Percentiles rank a stretch among this genome's conserved stretches.
Conservation (phyloP, 2,329 filamentous ascomycete species). For the Neocatenulostroma microsporum region DNA sequence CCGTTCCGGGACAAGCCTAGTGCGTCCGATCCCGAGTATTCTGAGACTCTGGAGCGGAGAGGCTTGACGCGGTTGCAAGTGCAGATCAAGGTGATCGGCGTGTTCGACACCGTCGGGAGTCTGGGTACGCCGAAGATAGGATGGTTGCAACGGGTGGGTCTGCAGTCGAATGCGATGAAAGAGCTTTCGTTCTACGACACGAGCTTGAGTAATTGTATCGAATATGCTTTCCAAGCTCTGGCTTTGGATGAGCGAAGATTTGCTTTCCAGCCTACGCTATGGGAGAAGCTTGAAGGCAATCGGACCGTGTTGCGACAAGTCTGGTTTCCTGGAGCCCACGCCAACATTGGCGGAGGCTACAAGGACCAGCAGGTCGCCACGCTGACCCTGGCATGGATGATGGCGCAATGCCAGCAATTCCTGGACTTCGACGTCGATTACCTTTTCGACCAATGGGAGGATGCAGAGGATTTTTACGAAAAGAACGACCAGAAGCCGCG, state of each 20-base stretch:
- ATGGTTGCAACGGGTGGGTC: constrained; percentile 28
- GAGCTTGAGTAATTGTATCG: constrained; percentile 32
- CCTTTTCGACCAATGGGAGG: constrained; percentile 40
- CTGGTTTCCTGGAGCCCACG: constrained; percentile 43
- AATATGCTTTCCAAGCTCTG: constrained; percentile 40
- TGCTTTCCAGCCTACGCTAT: constrained; percentile 35
- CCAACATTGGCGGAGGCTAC: constrained; percentile 40
- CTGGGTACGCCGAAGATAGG: constrained; percentile 42
- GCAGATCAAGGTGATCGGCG: constrained; percentile 36
- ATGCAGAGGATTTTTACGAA: constrained; percentile 39
- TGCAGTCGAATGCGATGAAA: constrained; percentile 27
- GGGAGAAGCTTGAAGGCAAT: constrained; percentile 37
- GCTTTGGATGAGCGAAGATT: constrained; percentile 37
- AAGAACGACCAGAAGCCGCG: constrained; percentile 33
- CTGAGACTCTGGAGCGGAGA: constrained; percentile 31
- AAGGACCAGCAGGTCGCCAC: constrained; percentile 41
- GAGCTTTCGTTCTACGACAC: constrained; percentile 45
- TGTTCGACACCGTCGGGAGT: constrained; percentile 40
- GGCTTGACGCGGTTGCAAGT: constrained; percentile 30
- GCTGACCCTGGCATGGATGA: constrained; percentile 51
- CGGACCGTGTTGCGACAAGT: constrained; percentile 40
- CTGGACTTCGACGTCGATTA: constrained; percentile 43
- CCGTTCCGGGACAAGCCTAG: constrained; percentile 43
- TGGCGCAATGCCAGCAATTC: constrained; percentile 43
- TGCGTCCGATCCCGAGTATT: constrained; percentile 36